Evolutionary conservation across 2,329 filamentous ascomycete species (phyloP).

Genomic region (Dendryphion nanum): DNA sequence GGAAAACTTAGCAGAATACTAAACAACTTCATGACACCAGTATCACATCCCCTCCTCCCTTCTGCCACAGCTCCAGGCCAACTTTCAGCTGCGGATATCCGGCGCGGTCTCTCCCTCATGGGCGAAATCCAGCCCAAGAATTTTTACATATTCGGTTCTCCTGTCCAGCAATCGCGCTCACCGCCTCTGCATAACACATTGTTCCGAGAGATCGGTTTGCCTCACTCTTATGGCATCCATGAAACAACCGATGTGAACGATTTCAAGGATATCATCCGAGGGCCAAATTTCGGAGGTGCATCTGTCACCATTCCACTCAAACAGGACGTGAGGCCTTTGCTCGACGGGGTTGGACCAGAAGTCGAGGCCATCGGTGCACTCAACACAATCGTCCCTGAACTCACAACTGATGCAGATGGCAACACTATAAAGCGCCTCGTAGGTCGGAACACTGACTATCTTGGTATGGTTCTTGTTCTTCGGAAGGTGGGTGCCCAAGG

Average conservation of each 20-base stretch:
- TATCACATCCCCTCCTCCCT: slow-evolving; percentile 84
- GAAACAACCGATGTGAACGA: slow-evolving; percentile 68
- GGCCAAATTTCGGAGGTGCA: slow-evolving; percentile 80
- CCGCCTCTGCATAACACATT: slow-evolving; percentile 87
- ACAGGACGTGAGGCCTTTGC: slow-evolving; percentile 75
- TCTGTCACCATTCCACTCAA: slow-evolving; percentile 97
- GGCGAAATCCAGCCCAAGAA: slow-evolving; percentile 73
- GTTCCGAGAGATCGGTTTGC: slow-evolving; percentile 73
- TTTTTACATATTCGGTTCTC: slow-evolving; percentile 86
- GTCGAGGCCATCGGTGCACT: slow-evolving; percentile 85
- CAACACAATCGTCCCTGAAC: slow-evolving; percentile 79
- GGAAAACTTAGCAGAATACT: slow-evolving; percentile 89
- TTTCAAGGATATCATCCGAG: slow-evolving; percentile 64
- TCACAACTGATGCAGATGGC: slow-evolving; percentile 37
- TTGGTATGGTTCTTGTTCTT: slow-evolving; percentile 82
- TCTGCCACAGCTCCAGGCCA: slow-evolving; percentile 94
- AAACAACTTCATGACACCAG: slow-evolving; percentile 91
- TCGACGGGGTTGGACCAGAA: slow-evolving; percentile 78
- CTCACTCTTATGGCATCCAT: slow-evolving; percentile 73
- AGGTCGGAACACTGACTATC: slow-evolving; percentile 95
- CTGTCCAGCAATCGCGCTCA: slow-evolving; percentile 78
- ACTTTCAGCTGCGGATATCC: slow-evolving; percentile 85
- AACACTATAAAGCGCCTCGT: slow-evolving; percentile 55
- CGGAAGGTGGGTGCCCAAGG: slow-evolving; percentile 58
- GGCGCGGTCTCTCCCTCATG: slow-evolving; percentile 72